Conservation (phyloP, 2,329 filamentous ascomycete genomes). For the Penicillium sp. region DNA sequence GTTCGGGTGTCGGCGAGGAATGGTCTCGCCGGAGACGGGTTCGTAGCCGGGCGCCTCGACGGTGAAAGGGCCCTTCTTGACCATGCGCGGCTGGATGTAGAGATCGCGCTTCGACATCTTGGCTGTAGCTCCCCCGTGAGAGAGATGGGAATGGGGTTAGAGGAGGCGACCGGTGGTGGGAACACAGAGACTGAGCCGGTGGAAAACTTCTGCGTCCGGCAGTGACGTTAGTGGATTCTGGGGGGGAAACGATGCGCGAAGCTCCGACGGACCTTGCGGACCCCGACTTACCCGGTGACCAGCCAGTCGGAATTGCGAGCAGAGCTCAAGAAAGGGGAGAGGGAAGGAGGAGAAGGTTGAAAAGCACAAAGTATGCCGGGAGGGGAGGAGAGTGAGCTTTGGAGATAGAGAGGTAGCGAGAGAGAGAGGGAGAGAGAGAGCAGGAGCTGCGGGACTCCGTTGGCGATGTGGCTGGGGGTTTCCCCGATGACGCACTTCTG, state of each 20-base stretch:
- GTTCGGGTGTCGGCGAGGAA: slow-evolving; percentile 70
- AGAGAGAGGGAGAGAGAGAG: neutral
- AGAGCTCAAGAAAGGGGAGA: neutral
- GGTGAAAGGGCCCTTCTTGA: slow-evolving; percentile 70
- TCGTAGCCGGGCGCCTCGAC: slow-evolving; percentile 67
- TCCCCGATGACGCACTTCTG: slow-evolving; percentile 15
- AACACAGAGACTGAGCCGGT: neutral
- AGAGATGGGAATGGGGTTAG: slow-evolving; percentile 1
- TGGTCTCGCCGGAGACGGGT: slow-evolving; percentile 75
- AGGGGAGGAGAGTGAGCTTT: too few species aligned
- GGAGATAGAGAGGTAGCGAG: neutral
- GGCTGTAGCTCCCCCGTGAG: slow-evolving; percentile 13
- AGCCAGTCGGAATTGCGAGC: too few species aligned
- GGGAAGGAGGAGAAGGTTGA: neutral
- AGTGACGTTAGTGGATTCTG: slow-evolving; percentile 11
- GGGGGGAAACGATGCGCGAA: neutral
- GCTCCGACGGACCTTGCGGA: too few species aligned
- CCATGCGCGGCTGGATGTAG: slow-evolving; percentile 49
- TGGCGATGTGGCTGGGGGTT: slow-evolving; percentile 17
- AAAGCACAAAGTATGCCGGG: neutral
- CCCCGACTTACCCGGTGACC: too few species aligned
- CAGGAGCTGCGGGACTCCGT: neutral
- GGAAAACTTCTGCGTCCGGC: slow-evolving; percentile 11
- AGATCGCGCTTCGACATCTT: slow-evolving; percentile 35
- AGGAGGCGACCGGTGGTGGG: too few species aligned